These are phyloP conservation scores for Dryas drummondii DNA, from an alignment of 306 rosid species.

Conservation along the genomic window DNA sequence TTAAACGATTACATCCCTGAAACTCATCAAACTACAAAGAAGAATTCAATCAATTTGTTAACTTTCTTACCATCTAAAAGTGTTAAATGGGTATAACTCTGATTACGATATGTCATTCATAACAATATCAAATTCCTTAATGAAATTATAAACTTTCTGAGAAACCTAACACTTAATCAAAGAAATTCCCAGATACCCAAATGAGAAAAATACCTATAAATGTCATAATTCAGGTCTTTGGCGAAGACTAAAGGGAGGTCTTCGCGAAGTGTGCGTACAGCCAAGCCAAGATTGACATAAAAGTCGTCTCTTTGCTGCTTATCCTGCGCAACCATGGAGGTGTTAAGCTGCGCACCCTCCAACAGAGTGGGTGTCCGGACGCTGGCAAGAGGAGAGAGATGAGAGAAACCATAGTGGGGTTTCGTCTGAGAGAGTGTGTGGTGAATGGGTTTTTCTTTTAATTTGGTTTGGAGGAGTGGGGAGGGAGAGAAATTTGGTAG, in stretches of 20 bases:
- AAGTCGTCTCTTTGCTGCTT: conserved; percentile 63
- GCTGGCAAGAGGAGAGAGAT: conserved; percentile 35
- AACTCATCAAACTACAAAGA: not conserved
- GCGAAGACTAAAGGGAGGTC: conserved; percentile 73
- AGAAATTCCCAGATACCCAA: conserved; percentile 9
- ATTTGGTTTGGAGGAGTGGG: conserved; percentile 49
- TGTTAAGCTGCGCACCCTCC: conserved; percentile 53
- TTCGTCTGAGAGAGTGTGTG: conserved; percentile 43
- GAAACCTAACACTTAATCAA: not conserved
- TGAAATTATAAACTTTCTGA: conserved; percentile 16
- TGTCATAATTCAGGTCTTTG: conserved; percentile 84
- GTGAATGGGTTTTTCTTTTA: conserved; percentile 52
- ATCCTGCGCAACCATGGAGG: conserved; percentile 45
- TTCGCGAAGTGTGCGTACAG: conserved; percentile 88
- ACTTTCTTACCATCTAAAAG: not conserved
- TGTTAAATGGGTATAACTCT: not conserved
- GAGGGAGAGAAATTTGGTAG: conserved; percentile 66
- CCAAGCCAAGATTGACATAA: conserved; percentile 83
- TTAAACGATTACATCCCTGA: not conserved
- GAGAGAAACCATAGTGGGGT: conserved; percentile 31
- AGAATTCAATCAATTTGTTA: not conserved
- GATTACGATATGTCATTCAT: not conserved
- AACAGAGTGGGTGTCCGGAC: conserved; percentile 43
- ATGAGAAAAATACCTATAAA: conserved; percentile 63
- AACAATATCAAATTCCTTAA: not conserved